A percentile compares a stretch with the other conserved stretches of the same genome.
phyloP scores from a whole-genome alignment of 2,329 filamentous ascomycete genomes.

The Phialophora expanda region DNA sequence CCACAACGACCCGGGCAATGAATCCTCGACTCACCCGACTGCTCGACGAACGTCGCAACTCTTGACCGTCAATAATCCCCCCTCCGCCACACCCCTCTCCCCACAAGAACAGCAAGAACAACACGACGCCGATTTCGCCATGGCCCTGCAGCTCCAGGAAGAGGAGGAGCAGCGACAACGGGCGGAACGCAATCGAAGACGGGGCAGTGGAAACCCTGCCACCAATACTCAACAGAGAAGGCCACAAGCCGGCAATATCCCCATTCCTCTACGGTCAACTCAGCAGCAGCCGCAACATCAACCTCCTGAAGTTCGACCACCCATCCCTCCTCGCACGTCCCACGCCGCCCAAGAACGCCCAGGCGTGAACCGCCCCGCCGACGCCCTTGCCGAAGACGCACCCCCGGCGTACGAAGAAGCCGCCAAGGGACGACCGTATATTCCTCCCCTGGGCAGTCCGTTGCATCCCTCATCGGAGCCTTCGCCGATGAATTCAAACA shows the following conservation, averaged over 20 bases:
- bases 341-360: slow-evolving; percentile 34
- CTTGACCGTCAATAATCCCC: slow-evolving; percentile 22
- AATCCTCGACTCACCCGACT: slow-evolving; percentile 28
- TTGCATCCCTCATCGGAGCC: slow-evolving; percentile 44
- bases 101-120: slow-evolving; percentile 73
- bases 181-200: slow-evolving; percentile 31
- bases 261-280: slow-evolving; percentile 23
- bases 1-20: slow-evolving; percentile 46
- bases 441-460: slow-evolving; percentile 56
- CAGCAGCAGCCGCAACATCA: slow-evolving; percentile 21
- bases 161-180: slow-evolving; percentile 70
- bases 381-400: slow-evolving; percentile 55
- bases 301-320: slow-evolving; percentile 46
- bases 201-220: slow-evolving; percentile 33
- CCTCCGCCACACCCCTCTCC: slow-evolving; percentile 42
- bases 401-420: slow-evolving; percentile 71
- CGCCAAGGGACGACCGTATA: slow-evolving; percentile 61
- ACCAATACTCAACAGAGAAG: slow-evolving; percentile 29
- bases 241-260: slow-evolving; percentile 36
- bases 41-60: slow-evolving; percentile 32
- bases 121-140: slow-evolving; percentile 69
- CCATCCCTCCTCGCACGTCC: slow-evolving; percentile 52
- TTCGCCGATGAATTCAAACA: slow-evolving; percentile 33
- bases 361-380: slow-evolving; percentile 39
- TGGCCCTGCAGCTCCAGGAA: slow-evolving; percentile 91